Base-by-base conservation (phyloP, 1,284 basidiomycete species). In the Naganishia albida region DNA sequence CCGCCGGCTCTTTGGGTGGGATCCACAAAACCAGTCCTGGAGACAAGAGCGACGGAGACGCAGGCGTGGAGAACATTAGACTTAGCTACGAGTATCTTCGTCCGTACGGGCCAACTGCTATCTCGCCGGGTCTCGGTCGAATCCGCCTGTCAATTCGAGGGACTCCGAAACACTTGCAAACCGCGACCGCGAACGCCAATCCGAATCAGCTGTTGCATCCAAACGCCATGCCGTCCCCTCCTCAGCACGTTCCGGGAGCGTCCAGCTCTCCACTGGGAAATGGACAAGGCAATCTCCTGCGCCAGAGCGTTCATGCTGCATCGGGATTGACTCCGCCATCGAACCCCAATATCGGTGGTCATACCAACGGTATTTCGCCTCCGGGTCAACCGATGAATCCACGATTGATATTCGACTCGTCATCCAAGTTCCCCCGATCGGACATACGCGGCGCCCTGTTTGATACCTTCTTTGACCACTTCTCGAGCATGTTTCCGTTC, bases 401-500 rank as follows among this genome's bases (percentile, higher is more conserved):
- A 20, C 40, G 53, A 15, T 51, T 52, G n/a, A 26, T 63, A 7
- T 42, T 63, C 26, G 62, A 63, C 23, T 30, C 51, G 18, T 63
- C 52, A 18, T 54, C 62, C 18, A 53, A 55, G 25, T 55, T 63
- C 8, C 62, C 62, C 7, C 51, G 62, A 25, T 44, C 62, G 8
- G 62, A 63, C 20, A 55, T 63, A 10, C 62, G 62, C 16, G 26
- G 30, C 16, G 44, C 51, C 43, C 26, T 63, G 28, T 54, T 55
- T 23, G 50, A 53, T 23, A 55, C 51, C 23, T 63, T 63, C 40
- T 63, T 63, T 30, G 62, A 63, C 26, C 62, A 63, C 38, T 63
- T 63, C 28, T 55, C 51, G 8, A 63, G 62, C 53, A 63, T 63
- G 51, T 63, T 63, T 49, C 62, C 62, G 30, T 63, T 63, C 16